Evolutionary conservation across 306 rosid species (phyloP).

Genomic region (Styphnolobium japonicum): DNA sequence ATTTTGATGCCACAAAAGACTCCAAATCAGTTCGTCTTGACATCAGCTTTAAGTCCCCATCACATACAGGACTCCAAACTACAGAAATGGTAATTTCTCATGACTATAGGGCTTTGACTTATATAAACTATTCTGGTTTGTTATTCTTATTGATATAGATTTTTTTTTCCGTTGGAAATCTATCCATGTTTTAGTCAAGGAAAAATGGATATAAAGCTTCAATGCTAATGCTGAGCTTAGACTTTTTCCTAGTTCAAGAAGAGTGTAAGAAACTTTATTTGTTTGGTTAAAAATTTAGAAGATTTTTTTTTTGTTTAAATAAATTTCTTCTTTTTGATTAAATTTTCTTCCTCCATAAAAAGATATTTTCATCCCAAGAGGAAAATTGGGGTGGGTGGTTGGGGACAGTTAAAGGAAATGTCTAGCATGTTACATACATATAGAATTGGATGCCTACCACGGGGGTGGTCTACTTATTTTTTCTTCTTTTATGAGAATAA

Average conservation of each 20-base stretch:
- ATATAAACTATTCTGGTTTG: neutral
- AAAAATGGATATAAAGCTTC: neutral
- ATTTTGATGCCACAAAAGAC: slow-evolving; percentile 40
- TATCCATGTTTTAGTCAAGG: neutral
- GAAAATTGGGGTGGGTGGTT: neutral
- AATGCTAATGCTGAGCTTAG: neutral
- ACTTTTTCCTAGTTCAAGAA: neutral
- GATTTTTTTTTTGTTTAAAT: neutral
- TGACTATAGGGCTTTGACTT: neutral
- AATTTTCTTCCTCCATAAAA: neutral
- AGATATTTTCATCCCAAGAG: neutral
- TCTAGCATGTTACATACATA: neutral
- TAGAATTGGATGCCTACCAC: neutral
- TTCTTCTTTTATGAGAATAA: neutral
- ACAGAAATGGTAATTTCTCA: slow-evolving; percentile 69
- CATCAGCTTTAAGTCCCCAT: slow-evolving; percentile 86
- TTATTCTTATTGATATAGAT: neutral
- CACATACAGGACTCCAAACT: slow-evolving; percentile 95
- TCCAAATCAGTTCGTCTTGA: slow-evolving; percentile 83
- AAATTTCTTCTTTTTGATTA: neutral
- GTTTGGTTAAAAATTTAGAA: neutral
- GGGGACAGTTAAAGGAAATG: neutral
- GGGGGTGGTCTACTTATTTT: neutral
- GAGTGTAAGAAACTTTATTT: neutral
- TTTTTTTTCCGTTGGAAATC: neutral